Conservation (phyloP, 2,329 filamentous ascomycete genomes). For the Raffaelea arxii region DNA sequence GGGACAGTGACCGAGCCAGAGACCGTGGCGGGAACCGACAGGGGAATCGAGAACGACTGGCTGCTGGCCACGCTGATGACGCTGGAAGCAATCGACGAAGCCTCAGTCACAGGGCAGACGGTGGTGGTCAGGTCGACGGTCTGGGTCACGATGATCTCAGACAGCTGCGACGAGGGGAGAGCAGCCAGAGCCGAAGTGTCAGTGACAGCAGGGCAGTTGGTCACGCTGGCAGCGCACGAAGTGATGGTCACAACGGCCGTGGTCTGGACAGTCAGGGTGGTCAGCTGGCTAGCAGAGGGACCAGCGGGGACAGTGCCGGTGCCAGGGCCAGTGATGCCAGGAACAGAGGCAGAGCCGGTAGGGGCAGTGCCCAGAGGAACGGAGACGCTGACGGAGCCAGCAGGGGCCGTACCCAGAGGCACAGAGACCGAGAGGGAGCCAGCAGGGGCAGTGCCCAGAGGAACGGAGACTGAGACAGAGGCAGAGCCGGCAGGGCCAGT, state of each 20-base stretch:
- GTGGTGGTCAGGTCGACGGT: slow-evolving; percentile 26
- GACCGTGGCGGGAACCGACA: too few relatives aligned
- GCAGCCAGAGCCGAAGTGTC: slow-evolving; percentile 26
- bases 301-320: slow-evolving; percentile 32
- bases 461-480: neutral
- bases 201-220: slow-evolving; percentile 19
- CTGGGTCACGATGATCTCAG: slow-evolving; percentile 26
- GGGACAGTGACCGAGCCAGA: neutral
- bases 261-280: slow-evolving; percentile 30
- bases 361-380: neutral
- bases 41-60: slow-evolving; percentile 12
- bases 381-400: neutral
- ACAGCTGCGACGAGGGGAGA: slow-evolving; percentile 19
- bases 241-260: slow-evolving; percentile 28
- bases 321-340: slow-evolving; percentile 13
- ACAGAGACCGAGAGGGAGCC: slow-evolving; percentile 7
- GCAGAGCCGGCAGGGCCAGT: too few relatives aligned
- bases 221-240: slow-evolving; percentile 16
- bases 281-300: too few relatives aligned
- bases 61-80: slow-evolving; percentile 20
- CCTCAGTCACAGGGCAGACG: slow-evolving; percentile 31
- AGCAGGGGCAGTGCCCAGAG: neutral
- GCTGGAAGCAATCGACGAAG: slow-evolving; percentile 27
- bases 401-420: neutral
- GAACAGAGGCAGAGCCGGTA: neutral